phyloP scores from a whole-genome alignment of 495 filamentous ascomycete species.

The Lichenothelia convexa region DNA sequence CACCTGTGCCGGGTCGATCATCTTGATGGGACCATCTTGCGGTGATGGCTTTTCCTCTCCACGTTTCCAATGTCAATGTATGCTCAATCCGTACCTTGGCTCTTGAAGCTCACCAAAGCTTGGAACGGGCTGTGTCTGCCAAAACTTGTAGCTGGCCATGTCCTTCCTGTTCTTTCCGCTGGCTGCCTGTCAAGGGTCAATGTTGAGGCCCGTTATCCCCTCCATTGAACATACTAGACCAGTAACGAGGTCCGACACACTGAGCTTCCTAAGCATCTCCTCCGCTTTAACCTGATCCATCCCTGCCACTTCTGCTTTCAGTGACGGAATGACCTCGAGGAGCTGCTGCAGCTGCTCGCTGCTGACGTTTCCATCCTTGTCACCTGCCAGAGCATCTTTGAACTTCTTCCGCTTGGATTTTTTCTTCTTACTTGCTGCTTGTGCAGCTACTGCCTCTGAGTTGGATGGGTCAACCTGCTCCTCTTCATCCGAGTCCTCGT shows the following conservation, averaged over 20 bases:
- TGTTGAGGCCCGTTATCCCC: slow-evolving; percentile 23
- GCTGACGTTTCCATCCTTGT: slow-evolving; percentile 10
- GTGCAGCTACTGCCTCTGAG: neutral
- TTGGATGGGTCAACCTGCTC: slow-evolving; percentile 2
- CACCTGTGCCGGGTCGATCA: slow-evolving; percentile 57
- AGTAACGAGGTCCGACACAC: slow-evolving; percentile 62
- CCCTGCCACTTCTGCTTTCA: slow-evolving; percentile 33
- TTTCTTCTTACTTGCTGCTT: slow-evolving; percentile 26
- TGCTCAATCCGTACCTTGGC: too few species aligned
- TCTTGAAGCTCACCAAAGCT: too few species aligned
- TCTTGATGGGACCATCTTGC: slow-evolving; percentile 44
- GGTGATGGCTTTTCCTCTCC: slow-evolving; percentile 19
- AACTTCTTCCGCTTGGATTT: slow-evolving; percentile 25
- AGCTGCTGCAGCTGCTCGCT: slow-evolving; percentile 24
- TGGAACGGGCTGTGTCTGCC: slow-evolving; percentile 90
- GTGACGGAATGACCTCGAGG: slow-evolving; percentile 40
- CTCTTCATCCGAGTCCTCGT: slow-evolving; percentile 1
- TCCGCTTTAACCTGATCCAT: slow-evolving; percentile 24
- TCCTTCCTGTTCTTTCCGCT: slow-evolving; percentile 82
- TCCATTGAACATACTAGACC: too few species aligned
- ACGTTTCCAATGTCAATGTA: too few species aligned
- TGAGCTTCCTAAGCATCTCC: slow-evolving; percentile 52
- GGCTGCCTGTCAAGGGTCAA: too few species aligned
- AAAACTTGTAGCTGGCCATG: slow-evolving; percentile 94
- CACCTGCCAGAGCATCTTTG: slow-evolving; percentile 16